Conservation (phyloP, 208 protist genomes). For the Lotmaria passim region DNA sequence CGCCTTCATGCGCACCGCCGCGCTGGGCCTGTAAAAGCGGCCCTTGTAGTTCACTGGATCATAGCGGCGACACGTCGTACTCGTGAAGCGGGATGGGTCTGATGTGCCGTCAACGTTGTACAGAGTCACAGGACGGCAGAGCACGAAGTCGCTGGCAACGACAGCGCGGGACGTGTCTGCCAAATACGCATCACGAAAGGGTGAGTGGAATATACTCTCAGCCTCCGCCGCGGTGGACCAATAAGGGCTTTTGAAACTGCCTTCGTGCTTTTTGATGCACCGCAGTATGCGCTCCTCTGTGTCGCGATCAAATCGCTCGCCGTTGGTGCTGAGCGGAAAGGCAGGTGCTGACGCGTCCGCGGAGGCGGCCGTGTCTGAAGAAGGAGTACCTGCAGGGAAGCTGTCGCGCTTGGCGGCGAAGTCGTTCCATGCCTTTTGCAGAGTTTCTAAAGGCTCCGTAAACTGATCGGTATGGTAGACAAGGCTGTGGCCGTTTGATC, state of each 20-base stretch:
- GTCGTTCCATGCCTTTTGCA: conserved; percentile 31
- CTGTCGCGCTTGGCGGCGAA: not conserved
- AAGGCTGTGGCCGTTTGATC: conserved; percentile 24
- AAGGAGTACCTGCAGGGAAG: not conserved
- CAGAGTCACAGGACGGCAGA: conserved; percentile 29
- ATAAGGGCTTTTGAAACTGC: conserved; percentile 49
- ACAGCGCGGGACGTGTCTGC: conserved; percentile 18
- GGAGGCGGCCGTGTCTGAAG: not conserved
- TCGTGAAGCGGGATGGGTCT: conserved; percentile 41
- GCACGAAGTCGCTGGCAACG: not conserved
- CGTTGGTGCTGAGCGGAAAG: conserved; percentile 65
- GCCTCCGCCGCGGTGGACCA: conserved; percentile 77
- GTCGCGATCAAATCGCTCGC: conserved; percentile 52
- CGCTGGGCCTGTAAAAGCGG: conserved; percentile 40
- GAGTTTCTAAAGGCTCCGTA: conserved; percentile 8
- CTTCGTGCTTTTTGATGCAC: not conserved
- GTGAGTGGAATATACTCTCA: conserved; percentile 43
- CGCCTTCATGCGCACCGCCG: conserved; percentile 66
- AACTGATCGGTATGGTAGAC: conserved; percentile 71
- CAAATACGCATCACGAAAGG: conserved; percentile 44
- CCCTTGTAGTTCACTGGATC: conserved; percentile 63
- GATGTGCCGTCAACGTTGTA: conserved; percentile 59
- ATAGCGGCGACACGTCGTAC: conserved; percentile 57
- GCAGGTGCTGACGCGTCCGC: not conserved
- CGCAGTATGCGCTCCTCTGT: conserved; percentile 33